phyloP scores from a whole-genome alignment of 768 basidiomycete genomes.

The Lepiota venenata region DNA sequence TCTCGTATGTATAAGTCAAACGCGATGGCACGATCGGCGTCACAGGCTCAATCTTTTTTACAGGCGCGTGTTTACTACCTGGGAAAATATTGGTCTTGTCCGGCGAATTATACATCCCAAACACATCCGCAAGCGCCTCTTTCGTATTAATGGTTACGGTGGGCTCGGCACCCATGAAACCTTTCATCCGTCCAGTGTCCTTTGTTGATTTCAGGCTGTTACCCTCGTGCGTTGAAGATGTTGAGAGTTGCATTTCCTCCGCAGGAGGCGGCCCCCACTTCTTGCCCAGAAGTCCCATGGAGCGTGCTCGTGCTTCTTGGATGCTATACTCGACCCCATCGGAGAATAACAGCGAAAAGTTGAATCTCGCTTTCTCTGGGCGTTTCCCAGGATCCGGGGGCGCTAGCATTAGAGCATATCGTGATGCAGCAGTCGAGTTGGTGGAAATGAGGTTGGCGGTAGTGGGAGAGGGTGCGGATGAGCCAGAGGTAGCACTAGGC shows the following conservation, averaged over 20 bases:
- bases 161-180: slow-evolving; percentile 54
- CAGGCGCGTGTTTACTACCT: slow-evolving; percentile 72
- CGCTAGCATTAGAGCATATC: slow-evolving; percentile 73
- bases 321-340: slow-evolving; percentile 79
- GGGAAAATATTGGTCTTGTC: slow-evolving; percentile 65
- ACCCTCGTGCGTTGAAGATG: slow-evolving; percentile 30
- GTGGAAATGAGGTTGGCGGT: slow-evolving; percentile 24
- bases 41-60: slow-evolving; percentile 63
- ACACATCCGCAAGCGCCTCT: slow-evolving; percentile 90
- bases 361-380: slow-evolving; percentile 68
- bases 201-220: slow-evolving; percentile 52
- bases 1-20: slow-evolving; percentile 28
- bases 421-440: slow-evolving; percentile 39
- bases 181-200: slow-evolving; percentile 49
- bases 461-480: slow-evolving; percentile 19
- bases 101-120: slow-evolving; percentile 94
- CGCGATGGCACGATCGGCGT: slow-evolving; percentile 38
- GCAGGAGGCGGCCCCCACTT: slow-evolving; percentile 73
- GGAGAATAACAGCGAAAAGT: slow-evolving; percentile 70
- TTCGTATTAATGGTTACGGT: slow-evolving; percentile 97
- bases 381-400: slow-evolving; percentile 67
- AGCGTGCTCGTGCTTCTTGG: slow-evolving; percentile 78
- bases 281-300: slow-evolving; percentile 81
- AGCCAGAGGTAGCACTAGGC: slow-evolving; percentile 7
- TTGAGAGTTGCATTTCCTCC: slow-evolving; percentile 32